Base-by-base conservation (phyloP, 768 basidiomycete species). In the Mycena capillaripes region DNA sequence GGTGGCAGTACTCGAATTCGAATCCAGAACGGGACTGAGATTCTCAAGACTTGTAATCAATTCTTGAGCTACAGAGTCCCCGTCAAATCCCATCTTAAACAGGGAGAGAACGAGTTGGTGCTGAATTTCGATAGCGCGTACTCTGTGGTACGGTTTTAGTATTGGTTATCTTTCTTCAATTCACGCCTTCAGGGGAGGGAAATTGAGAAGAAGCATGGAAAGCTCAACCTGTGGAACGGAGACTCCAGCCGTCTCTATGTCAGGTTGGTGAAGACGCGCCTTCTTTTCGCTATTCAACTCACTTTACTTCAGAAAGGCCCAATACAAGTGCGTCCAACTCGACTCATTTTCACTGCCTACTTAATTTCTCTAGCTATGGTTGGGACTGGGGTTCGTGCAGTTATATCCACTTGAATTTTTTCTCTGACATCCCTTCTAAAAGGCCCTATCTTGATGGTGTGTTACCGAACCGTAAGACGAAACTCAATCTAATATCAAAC, bases 221-320 rank as follows among this genome's bases (percentile, higher is more conserved):
- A 91, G 79, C 77, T 89, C 19, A 79, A 85, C 2, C 83, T 93
- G 9, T 97, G 95, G 97, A 98, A 98, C 76, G 97, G 97, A 11
- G 95, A 97, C 79, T 91, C 94, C 0, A 95, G 94, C 76, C 90
- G 97, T 50, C 85, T 98, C 34, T 95, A 97, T 78, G 94, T 97
- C 27, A 89, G 97, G 56, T 21, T 32, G 21, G 17, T 29, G 19
- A n/a, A n/a, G n/a, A n/a, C n/a, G n/a, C n/a, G n/a, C 12, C 12
- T 36, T 36, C 12, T 36, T 36, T 36, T 36, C 34, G 34, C 12
- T 36, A 19, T 6, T 44, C 16, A 44, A 44, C 16, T 2, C 10
- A 44, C 7, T 44, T 19, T 19, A 6, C 19, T 44, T 17, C 42
- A 44, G 34, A 12, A 98, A 98, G 83, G 96, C 97, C 1, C 95